Evolutionary conservation across 2,329 filamentous ascomycete genomes (phyloP), one percentile per base, ranked within the genome.

Genomic region (Penicillium sp.): DNA sequence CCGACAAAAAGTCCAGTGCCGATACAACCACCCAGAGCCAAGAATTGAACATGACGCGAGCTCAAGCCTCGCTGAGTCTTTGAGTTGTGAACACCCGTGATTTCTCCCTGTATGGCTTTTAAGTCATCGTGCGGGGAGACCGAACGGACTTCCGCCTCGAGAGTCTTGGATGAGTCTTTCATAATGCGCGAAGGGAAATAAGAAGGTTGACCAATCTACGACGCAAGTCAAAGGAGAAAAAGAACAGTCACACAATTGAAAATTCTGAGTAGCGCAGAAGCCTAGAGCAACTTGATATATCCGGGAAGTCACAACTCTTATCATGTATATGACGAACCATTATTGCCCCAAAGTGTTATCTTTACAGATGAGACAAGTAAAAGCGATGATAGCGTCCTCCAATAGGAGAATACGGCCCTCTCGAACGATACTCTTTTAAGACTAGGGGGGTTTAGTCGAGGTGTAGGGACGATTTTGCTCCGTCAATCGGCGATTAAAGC

Each of bases 1-100:
- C 79, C 78, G 46, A 83, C 76, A 65, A 82, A 84, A 4, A 83
- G 71, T 67, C 81, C 81, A 30, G 80, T 82, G 40, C 80, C 80
- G 51, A 82, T 80, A 28, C 62, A 62, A 53, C 61, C 60, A 51
- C 60, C 61, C 5, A 71, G 50, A 14, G 68, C 67, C 10, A 70
- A 56, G 36, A 71, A 65, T 53, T 71, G 68, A 45, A 69, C 57
- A 61, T 71, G 67, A 1, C 68, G 66, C 7, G 64, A 61, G 54
- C 64, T 67, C 46, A 71, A 53, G 10, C 65, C 59, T 22, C 67
- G 61, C 4, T 66, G 54, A 9, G 64, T 65, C 3, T 57, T 31
- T 11, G 33, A 40, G n/a, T 46, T 41, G 8, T 28, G 37, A 12
- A 30, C 4, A 5, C 40, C 47, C 16, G 46, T 38, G 6, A 61